phyloP scores from a whole-genome alignment of 2,329 filamentous ascomycete genomes.

The Aspergillus sp. region DNA sequence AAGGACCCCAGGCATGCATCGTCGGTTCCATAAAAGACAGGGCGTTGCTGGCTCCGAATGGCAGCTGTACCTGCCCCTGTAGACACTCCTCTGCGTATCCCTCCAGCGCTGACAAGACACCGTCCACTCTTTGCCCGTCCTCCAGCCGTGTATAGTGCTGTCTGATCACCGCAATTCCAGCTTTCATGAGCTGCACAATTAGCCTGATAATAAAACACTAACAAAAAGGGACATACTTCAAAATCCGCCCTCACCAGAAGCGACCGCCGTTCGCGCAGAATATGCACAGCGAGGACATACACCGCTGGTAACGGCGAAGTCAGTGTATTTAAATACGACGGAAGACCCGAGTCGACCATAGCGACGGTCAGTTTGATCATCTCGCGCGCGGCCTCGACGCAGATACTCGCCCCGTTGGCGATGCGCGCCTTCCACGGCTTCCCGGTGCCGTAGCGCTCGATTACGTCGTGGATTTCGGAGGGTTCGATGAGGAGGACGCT shows the following conservation, averaged over 20 bases:
- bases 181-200: slow-evolving; percentile 2
- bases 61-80: background rate
- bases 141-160: background rate
- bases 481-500: background rate
- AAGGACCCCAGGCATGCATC: background rate
- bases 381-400: slow-evolving; percentile 2
- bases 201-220: background rate
- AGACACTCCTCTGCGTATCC: background rate
- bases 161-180: background rate
- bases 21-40: too few relatives aligned
- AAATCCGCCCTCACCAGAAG: background rate
- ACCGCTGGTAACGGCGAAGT: background rate
- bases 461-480: background rate
- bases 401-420: background rate
- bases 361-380: background rate
- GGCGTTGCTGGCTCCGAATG: background rate
- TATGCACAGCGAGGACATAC: background rate
- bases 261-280: background rate
- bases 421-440: slow-evolving; percentile 2
- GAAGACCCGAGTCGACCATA: background rate
- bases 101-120: background rate
- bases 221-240: background rate
- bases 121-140: background rate
- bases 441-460: background rate
- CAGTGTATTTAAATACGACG: background rate